These are phyloP conservation scores for Metschnikowia shivogae DNA, from an alignment of 805 yeast genomes.

Conservation along the genomic window DNA sequence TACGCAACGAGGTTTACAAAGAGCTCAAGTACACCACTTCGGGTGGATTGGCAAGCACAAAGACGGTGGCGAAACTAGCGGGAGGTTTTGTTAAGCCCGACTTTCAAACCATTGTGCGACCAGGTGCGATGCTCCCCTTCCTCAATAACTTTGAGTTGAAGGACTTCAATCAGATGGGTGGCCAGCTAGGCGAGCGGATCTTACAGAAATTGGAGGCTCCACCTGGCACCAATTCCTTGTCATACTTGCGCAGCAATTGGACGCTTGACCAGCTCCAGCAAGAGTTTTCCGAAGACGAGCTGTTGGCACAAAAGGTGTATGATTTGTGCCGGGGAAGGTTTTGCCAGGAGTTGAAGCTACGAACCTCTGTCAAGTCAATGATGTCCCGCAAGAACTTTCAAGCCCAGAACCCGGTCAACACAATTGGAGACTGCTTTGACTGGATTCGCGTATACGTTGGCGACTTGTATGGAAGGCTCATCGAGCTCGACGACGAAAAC, in stretches of 20 bases:
- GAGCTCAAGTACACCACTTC: constrained; percentile 81
- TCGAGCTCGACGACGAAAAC: constrained; percentile 70
- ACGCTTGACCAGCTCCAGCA: constrained; percentile 22
- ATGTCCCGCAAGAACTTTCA: constrained; percentile 79
- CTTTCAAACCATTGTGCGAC: constrained; percentile 71
- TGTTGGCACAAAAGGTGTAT: constrained; percentile 52
- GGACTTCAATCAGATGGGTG: constrained; percentile 90
- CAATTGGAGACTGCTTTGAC: constrained; percentile 52
- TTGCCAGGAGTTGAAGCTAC: constrained; percentile 49
- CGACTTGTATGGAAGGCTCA: constrained; percentile 66
- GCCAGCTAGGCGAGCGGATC: constrained; percentile 70
- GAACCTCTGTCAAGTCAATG: constrained; percentile 78
- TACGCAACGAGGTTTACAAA: constrained; percentile 50
- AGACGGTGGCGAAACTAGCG: constrained; percentile 80
- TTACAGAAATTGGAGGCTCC: constrained; percentile 49
- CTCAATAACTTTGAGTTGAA: constrained; percentile 57
- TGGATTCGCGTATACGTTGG: constrained; percentile 86
- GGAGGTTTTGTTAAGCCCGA: constrained; percentile 84
- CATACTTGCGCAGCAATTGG: constrained; percentile 49
- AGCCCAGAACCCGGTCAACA: constrained; percentile 46
- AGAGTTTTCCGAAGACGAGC: constrained; percentile 36
- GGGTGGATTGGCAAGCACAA: constrained; percentile 77
- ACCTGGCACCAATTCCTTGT: constrained; percentile 38
- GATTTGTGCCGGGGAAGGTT: constrained; percentile 62
- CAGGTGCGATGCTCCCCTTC: constrained; percentile 46